Evolutionary conservation across 2,329 filamentous ascomycete species (phyloP), one percentile per base, ranked within the genome.

Genomic region (Aspergillus chevalieri): DNA sequence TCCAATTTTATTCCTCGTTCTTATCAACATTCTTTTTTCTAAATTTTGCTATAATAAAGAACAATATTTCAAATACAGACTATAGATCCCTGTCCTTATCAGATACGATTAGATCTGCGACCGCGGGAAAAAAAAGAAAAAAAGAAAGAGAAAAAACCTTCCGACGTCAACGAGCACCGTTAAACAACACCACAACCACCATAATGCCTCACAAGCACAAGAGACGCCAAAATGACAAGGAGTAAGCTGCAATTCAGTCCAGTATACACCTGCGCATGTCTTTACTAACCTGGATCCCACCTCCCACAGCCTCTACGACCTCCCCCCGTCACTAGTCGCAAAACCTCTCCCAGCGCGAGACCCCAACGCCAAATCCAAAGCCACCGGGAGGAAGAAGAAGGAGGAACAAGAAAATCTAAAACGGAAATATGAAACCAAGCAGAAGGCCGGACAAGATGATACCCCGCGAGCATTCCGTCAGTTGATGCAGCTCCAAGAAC

Each of bases 131-230:
- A 45, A 47, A 52, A 49, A 48, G 21, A 47, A 43, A 24, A 48
- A 44, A 47, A 45, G 39, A 24, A 48, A 47, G 48, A 44, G 47
- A 54, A 52, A 52, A 50, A 38, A 43, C 33, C 46, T 41, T 46
- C 26, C 26, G 3, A 30, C 26, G 26, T 28, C 47, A 28, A 38
- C 36, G 28, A 46, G 4, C 15, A 41, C 17, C 17, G 5, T 15
- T 19, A 12, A 21, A 4, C 24, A 8, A 39, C 44, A 48, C 36
- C 43, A 45, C 34, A 47, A 42, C 46, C 46, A 43, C 47, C 48
- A 59, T 48, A 26, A 94, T 94, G 89, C 89, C 89, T 67, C 88
- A 92, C 74, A 94, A 94, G 72, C 89, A 94, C 68, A 92, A 86
- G 55, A 79, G 87, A 55, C 68, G 70, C 33, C 63, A 69, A 57